Evolutionary conservation across 2,329 filamentous ascomycete species (phyloP).

Genomic region (Paracoccidioides brasiliensis): DNA sequence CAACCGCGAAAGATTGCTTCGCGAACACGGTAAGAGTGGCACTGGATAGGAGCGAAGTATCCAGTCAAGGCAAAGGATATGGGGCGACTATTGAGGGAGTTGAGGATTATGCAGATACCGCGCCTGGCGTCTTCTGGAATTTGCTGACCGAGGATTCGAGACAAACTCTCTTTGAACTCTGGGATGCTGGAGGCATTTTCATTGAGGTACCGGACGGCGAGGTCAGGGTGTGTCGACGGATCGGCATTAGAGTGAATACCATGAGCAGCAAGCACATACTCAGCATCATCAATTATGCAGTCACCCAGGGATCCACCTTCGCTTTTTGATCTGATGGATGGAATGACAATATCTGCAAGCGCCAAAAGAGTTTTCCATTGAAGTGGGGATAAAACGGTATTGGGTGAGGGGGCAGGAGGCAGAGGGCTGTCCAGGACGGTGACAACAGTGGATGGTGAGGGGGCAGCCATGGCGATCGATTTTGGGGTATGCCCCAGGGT

Average conservation of each 20-base stretch:
- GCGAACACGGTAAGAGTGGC: slow-evolving; percentile 42
- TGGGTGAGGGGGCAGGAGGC: slow-evolving; percentile 32
- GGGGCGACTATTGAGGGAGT: slow-evolving; percentile 40
- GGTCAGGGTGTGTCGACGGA: slow-evolving; percentile 21
- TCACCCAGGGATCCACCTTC: slow-evolving; percentile 22
- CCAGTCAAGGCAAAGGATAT: slow-evolving; percentile 47
- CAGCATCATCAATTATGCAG: slow-evolving; percentile 27
- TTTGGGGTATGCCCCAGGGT: background rate
- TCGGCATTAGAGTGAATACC: slow-evolving; percentile 13
- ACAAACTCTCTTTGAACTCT: slow-evolving; percentile 37
- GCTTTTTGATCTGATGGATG: slow-evolving; percentile 35
- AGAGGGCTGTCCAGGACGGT: slow-evolving; percentile 32
- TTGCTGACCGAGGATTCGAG: slow-evolving; percentile 36
- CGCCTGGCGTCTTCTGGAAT: slow-evolving; percentile 38
- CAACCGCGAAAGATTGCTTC: slow-evolving; percentile 42
- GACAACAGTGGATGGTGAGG: slow-evolving; percentile 3
- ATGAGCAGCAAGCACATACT: slow-evolving; percentile 13
- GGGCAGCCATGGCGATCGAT: background rate
- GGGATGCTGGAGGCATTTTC: slow-evolving; percentile 37
- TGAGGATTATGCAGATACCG: slow-evolving; percentile 40
- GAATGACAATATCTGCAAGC: slow-evolving; percentile 45
- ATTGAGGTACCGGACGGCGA: slow-evolving; percentile 35
- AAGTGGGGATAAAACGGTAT: slow-evolving; percentile 37
- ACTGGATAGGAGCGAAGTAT: slow-evolving; percentile 40
- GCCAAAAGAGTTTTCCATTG: slow-evolving; percentile 49